Percentiles rank a stretch among this genome's conserved stretches.
These are phyloP conservation scores for Leishmania gerbilli DNA, from an alignment of 208 protist species.

Conservation along the genomic window DNA sequence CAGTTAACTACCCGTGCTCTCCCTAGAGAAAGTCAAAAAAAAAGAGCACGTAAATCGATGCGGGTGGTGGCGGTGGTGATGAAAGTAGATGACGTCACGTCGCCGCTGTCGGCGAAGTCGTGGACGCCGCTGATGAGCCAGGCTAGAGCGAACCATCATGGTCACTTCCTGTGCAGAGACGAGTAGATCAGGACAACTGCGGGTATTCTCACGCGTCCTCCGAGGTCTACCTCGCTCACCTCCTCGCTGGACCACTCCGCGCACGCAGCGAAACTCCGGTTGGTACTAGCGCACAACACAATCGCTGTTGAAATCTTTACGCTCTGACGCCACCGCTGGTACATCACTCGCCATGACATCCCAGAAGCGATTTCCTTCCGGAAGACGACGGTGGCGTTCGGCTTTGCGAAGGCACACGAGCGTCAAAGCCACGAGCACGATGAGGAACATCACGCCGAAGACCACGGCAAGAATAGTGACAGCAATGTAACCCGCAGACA, in stretches of 20 bases:
- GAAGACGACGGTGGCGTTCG: too few relatives aligned
- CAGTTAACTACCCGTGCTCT: background rate
- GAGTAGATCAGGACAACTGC: background rate
- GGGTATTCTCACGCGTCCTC: background rate
- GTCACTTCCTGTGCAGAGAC: background rate
- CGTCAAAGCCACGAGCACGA: background rate
- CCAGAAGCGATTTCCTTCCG: background rate
- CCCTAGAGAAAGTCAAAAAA: background rate
- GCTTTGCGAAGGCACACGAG: background rate
- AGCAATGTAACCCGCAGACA: background rate
- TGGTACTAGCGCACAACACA: background rate
- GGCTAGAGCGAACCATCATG: background rate
- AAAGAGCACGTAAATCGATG: background rate
- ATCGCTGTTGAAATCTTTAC: background rate
- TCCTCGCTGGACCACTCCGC: background rate
- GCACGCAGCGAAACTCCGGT: background rate
- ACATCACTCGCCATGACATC: background rate
- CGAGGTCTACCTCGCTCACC: background rate
- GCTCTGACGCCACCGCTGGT: background rate
- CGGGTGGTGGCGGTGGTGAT: background rate
- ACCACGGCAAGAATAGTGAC: background rate
- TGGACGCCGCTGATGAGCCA: background rate
- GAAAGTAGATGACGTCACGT: background rate
- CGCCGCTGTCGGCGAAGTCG: background rate
- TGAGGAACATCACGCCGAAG: constrained; percentile 2